These are phyloP conservation scores for Diaporthe sp. DNA, from an alignment of 2,329 filamentous ascomycete species.

Conservation along the genomic window DNA sequence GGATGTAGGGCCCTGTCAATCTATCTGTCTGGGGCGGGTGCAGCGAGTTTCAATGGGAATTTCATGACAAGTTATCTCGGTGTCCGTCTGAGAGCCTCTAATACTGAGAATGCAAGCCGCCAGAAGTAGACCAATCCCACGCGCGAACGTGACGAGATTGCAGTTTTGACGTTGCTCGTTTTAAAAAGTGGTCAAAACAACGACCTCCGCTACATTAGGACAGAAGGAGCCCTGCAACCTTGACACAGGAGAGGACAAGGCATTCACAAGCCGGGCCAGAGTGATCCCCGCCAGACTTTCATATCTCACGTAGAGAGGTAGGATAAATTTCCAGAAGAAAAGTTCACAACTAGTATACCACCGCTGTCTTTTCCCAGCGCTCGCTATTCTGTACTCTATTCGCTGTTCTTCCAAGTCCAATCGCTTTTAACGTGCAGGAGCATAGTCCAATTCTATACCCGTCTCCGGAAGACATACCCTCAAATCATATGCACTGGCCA, in stretches of 20 bases:
- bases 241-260: not conserved
- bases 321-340: not conserved
- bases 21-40: not conserved
- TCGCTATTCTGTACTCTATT: constrained; percentile 13
- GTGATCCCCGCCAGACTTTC: not conserved
- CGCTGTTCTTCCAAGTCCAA: not conserved
- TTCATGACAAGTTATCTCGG: not conserved
- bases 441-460: not conserved
- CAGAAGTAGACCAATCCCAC: not conserved
- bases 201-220: not conserved
- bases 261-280: not conserved
- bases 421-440: not conserved
- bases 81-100: not conserved
- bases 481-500: not conserved
- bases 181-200: not conserved
- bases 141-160: not conserved
- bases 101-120: no score
- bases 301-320: not conserved
- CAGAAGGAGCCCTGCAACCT: not conserved
- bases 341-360: not conserved
- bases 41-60: not conserved
- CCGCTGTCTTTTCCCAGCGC: not conserved
- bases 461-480: not conserved
- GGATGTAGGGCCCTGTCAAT: no score
- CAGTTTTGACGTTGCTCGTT: not conserved